Percentiles rank a stretch among this genome's conserved stretches.
Conservation (phyloP, 2,329 filamentous ascomycete species). For the Monosporascus cannonballus region DNA sequence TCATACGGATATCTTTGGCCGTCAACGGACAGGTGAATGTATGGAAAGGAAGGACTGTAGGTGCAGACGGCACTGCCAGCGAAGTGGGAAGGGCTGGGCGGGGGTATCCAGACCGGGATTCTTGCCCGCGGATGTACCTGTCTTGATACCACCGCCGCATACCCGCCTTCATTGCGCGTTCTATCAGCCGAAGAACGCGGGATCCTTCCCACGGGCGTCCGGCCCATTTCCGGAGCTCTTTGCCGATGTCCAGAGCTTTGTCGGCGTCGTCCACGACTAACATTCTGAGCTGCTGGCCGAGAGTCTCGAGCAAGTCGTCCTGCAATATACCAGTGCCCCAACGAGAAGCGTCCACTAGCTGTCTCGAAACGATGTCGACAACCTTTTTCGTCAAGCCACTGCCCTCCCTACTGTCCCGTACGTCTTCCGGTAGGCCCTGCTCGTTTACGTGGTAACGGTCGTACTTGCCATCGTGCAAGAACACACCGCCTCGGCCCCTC, state of each 20-base stretch:
- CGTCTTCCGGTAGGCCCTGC: conserved; percentile 74
- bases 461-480: conserved; percentile 63
- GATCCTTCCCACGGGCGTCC: conserved; percentile 83
- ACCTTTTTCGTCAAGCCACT: conserved; percentile 88
- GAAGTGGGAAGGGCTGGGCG: conserved; percentile 67
- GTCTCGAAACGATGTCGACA: conserved; percentile 82
- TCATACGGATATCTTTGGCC: conserved; percentile 84
- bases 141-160: conserved; percentile 87
- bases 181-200: conserved; percentile 73
- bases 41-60: conserved; percentile 93
- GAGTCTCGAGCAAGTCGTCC: conserved; percentile 42
- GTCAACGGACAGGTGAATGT: conserved; percentile 94
- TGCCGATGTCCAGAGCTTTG: conserved; percentile 29
- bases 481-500: conserved; percentile 80
- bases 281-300: conserved; percentile 41
- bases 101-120: conserved; percentile 55
- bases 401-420: conserved; percentile 49
- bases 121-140: conserved; percentile 57
- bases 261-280: conserved; percentile 30
- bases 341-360: conserved; percentile 75
- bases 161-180: conserved; percentile 72
- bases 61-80: conserved; percentile 76
- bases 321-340: conserved; percentile 76
- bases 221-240: conserved; percentile 54
- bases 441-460: conserved; percentile 95